Base-by-base conservation (phyloP, 2,329 filamentous ascomycete genomes). In the Aspergillus brasiliensis region DNA sequence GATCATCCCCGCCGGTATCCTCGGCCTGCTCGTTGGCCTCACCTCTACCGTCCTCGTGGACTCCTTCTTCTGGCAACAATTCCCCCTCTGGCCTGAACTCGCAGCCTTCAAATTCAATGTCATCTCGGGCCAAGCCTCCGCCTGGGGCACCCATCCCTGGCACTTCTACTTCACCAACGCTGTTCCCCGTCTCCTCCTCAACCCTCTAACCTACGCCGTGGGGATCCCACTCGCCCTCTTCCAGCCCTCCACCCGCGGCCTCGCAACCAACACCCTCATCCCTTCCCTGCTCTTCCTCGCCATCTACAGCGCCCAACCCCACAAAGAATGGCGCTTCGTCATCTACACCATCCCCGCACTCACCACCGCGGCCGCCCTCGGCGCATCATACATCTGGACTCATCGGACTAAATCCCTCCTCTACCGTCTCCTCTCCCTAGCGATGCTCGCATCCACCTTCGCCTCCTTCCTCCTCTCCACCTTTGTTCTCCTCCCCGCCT, bases 241-340 rank as follows among this genome's bases (percentile, higher is more conserved):
- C 5, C 80, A 83, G 2, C 73, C 84, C 5, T 81, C 87, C 2
- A 78, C 87, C 8, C 71, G 73, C 5, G 80, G 82, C 0, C 71
- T 76, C 15, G 77, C 80, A 6, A 69, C 91, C 0, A 80, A 82
- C 42, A 76, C 87, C 8, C 68, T 91, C 3, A 67, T 88, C 2
- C 92, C 95, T 0, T 83, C 85, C 8, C 65, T 96, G 1, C 75
- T 84, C 28, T 99, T 93, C 74, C 82, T 96, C 19, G 83, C 83
- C 4, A 75, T 96, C 46, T 98, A 97, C 81, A 97, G 92, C 64
- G 69, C 92, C 53, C 90, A 97, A 62, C 93, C 94, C 0, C 95
- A 99, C 80, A 99, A 99, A 74, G 95, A 99, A 78, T 90, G 92
- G 74, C 90, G 95, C 17, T 99, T 99, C 81, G 88, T 99, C 67